A percentile compares a stretch with the other conserved stretches of the same genome.
phyloP scores from a whole-genome alignment of 495 filamentous ascomycete species.

The Alectoria sarmentosa region DNA sequence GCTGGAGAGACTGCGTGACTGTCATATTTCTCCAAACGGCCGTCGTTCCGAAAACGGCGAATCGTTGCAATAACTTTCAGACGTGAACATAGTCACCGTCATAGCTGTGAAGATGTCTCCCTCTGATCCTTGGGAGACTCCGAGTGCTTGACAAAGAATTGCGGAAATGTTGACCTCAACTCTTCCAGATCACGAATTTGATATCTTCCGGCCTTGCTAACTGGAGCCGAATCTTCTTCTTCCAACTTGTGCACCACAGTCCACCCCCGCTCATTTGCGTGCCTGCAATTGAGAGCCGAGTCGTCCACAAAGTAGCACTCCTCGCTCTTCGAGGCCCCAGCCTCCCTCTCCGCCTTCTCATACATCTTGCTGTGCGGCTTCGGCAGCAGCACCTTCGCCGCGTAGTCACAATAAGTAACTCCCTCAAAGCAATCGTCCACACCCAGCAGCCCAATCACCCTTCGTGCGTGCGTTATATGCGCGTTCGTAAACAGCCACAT shows the following conservation, averaged over 20 bases:
- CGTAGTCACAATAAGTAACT: slow-evolving; percentile 88
- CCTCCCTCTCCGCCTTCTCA: slow-evolving; percentile 64
- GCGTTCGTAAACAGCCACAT: slow-evolving; percentile 96
- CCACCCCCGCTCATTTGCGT: slow-evolving; percentile 72
- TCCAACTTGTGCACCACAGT: slow-evolving; percentile 76
- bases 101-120: slow-evolving; percentile 11
- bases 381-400: slow-evolving; percentile 57
- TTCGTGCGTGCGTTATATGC: slow-evolving; percentile 76
- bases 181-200: slow-evolving; percentile 67
- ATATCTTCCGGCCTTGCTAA: slow-evolving; percentile 53
- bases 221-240: slow-evolving; percentile 51
- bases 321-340: slow-evolving; percentile 47
- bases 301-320: slow-evolving; percentile 90
- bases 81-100: neutral
- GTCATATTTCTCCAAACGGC: neutral
- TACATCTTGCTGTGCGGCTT: slow-evolving; percentile 85
- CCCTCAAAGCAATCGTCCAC: slow-evolving; percentile 89
- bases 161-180: slow-evolving; percentile 63
- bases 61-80: neutral
- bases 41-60: neutral
- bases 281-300: slow-evolving; percentile 64
- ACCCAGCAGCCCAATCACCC: slow-evolving; percentile 73
- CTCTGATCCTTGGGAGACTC: slow-evolving; percentile 2
- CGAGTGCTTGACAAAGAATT: slow-evolving; percentile 51
- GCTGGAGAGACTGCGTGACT: neutral